Conservation (phyloP, 257 asterid species). For the Fraxinus cuspidata region DNA sequence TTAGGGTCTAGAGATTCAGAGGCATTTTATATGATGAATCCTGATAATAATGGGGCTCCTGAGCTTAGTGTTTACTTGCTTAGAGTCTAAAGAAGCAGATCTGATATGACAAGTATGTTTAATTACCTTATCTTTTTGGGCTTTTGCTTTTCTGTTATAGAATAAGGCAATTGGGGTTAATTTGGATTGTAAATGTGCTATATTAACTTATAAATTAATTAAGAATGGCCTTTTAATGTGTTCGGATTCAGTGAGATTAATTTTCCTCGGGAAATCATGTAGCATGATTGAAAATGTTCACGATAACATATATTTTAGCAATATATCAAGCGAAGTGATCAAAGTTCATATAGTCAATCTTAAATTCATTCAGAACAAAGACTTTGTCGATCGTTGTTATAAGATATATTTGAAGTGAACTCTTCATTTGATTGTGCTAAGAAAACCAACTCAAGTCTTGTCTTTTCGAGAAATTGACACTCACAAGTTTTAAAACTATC, state of each 20-base stretch:
- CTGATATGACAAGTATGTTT: not conserved
- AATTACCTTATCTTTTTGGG: not conserved
- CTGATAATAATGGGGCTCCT: conserved; percentile 58
- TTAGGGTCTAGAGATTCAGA: conserved; percentile 60
- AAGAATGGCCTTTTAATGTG: not conserved
- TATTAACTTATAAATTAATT: not conserved
- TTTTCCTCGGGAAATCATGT: not conserved
- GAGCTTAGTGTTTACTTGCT: conserved; percentile 61
- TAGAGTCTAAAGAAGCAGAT: conserved; percentile 34
- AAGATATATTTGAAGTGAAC: too few relatives aligned
- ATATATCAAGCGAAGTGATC: too few relatives aligned
- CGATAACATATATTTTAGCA: too few relatives aligned
- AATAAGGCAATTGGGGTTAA: not conserved
- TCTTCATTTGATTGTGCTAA: too few relatives aligned
- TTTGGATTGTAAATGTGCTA: not conserved
- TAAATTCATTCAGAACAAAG: too few relatives aligned
- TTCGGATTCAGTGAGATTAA: not conserved
- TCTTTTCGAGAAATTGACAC: too few relatives aligned
- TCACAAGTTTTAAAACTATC: too few relatives aligned
- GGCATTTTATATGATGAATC: conserved; percentile 67
- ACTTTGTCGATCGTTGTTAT: too few relatives aligned
- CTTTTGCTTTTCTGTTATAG: not conserved
- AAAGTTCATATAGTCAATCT: too few relatives aligned
- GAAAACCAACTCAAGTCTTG: too few relatives aligned
- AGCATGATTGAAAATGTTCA: too few relatives aligned